A percentile compares a stretch with the other conserved stretches of the same genome.
phyloP scores from a whole-genome alignment of 345 rosid genomes.

The Anacardium occidentale region DNA sequence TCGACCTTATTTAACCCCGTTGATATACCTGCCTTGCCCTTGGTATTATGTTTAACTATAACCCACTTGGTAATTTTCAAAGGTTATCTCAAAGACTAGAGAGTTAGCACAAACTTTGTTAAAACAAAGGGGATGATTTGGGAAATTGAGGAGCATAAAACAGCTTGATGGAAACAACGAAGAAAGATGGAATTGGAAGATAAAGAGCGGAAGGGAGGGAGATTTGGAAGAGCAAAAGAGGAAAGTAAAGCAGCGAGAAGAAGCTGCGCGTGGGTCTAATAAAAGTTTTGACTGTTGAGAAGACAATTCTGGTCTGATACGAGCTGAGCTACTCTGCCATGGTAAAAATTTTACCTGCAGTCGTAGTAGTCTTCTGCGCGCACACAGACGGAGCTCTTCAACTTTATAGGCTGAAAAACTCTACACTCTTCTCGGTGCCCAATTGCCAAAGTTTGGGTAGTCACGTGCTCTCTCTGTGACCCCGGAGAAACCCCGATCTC shows the following conservation, averaged over 20 bases:
- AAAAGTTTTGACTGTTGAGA: not conserved
- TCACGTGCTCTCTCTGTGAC: slow-evolving; percentile 27
- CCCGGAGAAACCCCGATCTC: slow-evolving; percentile 16
- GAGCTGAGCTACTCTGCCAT: not conserved
- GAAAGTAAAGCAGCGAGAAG: not conserved
- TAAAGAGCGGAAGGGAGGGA: too few species aligned
- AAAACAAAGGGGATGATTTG: too few species aligned
- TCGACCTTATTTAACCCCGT: too few species aligned
- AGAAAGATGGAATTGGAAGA: too few species aligned
- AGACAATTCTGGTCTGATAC: slow-evolving; percentile 14
- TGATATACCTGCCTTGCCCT: too few species aligned
- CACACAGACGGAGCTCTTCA: not conserved
- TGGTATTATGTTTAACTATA: too few species aligned
- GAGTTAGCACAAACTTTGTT: too few species aligned
- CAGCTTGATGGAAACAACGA: too few species aligned
- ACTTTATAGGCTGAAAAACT: not conserved
- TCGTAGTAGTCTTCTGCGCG: not conserved
- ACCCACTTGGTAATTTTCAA: too few species aligned
- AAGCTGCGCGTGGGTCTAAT: slow-evolving; percentile 23
- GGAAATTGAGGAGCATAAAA: too few species aligned
- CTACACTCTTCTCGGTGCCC: not conserved
- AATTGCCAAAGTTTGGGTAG: not conserved
- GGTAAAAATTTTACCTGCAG: too few species aligned
- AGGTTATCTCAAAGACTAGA: too few species aligned
- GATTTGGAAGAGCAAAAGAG: not conserved